Base-by-base conservation (phyloP, 148 eudicot species). In the Diospyros kaki region DNA sequence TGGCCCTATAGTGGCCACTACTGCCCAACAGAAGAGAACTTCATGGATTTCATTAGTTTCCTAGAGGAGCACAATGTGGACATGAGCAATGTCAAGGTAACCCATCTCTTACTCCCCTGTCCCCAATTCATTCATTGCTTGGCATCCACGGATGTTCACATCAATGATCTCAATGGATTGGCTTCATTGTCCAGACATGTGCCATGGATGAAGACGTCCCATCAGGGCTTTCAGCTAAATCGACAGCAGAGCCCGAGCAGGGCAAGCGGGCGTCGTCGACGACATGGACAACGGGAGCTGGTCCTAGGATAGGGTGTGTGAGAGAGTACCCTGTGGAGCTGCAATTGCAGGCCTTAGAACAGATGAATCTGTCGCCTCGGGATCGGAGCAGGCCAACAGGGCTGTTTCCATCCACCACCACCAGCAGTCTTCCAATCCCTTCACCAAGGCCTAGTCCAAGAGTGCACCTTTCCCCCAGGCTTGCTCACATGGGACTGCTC, bases 1-100 rank as follows among this genome's bases (percentile, higher is more conserved):
- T 83, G 85, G 85, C 75, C 85, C 13, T 73, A 79, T 58, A 83
- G 86, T 39, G 86, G 86, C 17, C 83, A 77, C 61, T 83, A 83
- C 64, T 71, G 48, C 58, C 86, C 86, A 17, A 83, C 78, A 5
- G 81, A 77, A 66, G 86, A 83, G 44, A 80, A 83, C 46, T 83
- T 83, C 58, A 40, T 18, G 78, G 86, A 83, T 48, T 64, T 80
- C 54, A 69, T 80, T n/a, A 2, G 9, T 40, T 80, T 80, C 51
- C 83, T 83, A 4, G 52, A 77, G 75, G 76, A 80, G 51, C 77
- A 83, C 58, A 28, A 53, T 8, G 83, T 83, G 38, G 77, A 83
- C 38, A 14, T 83, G 43, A 74, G 70, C 67, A 43, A 65, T 71
- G 83, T 80, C 64, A 77, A 80, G 86, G 86, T 82, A 69, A 78